Evolutionary conservation across 306 rosid species (phyloP).

Genomic region (Vachellia collinsii): DNA sequence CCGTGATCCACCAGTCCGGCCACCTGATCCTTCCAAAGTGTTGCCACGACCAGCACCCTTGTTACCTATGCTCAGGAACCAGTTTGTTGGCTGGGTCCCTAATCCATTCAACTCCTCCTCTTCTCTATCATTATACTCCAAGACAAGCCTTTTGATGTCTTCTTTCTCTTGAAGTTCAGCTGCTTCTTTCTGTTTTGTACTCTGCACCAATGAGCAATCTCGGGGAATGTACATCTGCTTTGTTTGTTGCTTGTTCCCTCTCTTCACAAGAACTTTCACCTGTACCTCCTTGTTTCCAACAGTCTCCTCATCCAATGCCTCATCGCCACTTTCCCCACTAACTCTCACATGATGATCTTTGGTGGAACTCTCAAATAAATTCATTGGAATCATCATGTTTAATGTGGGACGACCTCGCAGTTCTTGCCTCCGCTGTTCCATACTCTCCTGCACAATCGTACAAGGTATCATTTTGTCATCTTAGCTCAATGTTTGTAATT

Average conservation of each 20-base stretch:
- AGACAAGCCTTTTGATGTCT: conserved; percentile 91
- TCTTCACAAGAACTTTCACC: conserved; percentile 98
- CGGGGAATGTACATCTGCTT: conserved; percentile 95
- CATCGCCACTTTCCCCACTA: conserved; percentile 96
- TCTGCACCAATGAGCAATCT: conserved; percentile 87
- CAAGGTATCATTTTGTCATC: too few species aligned
- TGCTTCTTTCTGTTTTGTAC: conserved; percentile 98
- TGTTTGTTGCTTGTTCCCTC: conserved; percentile 97
- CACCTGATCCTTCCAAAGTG: conserved; percentile 65
- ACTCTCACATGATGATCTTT: conserved; percentile 88
- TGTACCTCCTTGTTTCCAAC: conserved; percentile 80
- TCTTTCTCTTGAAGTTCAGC: conserved; percentile 99
- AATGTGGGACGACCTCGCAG: conserved; percentile 85
- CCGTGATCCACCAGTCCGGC: conserved; percentile 72
- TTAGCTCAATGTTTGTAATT: too few species aligned
- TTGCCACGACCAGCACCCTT: conserved; percentile 64
- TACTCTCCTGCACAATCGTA: conserved; percentile 71
- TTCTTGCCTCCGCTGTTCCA: conserved; percentile 94
- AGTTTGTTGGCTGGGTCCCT: conserved; percentile 75
- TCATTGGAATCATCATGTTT: conserved; percentile 98
- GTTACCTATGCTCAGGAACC: conserved; percentile 68
- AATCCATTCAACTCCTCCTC: conserved; percentile 95
- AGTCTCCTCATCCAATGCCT: conserved; percentile 75
- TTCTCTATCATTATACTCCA: conserved; percentile 96
- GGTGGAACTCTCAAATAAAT: conserved; percentile 81